Conservation (phyloP, 306 rosid species). For the Neltuma alba region DNA sequence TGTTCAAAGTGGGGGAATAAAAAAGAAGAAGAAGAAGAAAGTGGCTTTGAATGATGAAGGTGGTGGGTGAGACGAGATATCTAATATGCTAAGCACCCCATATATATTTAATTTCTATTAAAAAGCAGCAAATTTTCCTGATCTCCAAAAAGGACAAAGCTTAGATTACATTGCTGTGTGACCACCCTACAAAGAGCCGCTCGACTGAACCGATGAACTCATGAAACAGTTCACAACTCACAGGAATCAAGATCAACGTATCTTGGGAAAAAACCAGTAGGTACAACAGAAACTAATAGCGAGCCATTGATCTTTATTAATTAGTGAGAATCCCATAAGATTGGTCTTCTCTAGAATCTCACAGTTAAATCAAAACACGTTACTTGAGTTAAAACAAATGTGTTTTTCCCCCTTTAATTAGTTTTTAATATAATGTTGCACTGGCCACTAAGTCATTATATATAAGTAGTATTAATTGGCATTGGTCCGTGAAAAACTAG, state of each 20-base stretch:
- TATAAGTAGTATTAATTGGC: neutral
- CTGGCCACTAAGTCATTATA: neutral
- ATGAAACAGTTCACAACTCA: slow-evolving; percentile 39
- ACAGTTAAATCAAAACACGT: slow-evolving; percentile 15
- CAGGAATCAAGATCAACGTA: slow-evolving; percentile 5
- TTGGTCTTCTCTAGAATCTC: slow-evolving; percentile 38
- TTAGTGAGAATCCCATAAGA: slow-evolving; percentile 12
- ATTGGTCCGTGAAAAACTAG: neutral
- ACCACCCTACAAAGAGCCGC: slow-evolving; percentile 47
- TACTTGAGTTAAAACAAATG: neutral
- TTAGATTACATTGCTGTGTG: slow-evolving; percentile 52
- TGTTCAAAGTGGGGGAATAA: neutral
- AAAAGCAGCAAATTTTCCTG: too few relatives aligned
- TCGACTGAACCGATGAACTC: slow-evolving; percentile 39
- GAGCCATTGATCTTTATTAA: slow-evolving; percentile 14
- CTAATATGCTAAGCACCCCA: neutral
- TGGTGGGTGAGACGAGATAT: slow-evolving; percentile 12
- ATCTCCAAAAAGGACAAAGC: slow-evolving; percentile 42
- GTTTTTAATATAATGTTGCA: neutral
- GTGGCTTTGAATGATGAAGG: slow-evolving; percentile 15
- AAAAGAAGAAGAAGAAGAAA: too few relatives aligned
- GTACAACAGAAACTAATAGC: neutral
- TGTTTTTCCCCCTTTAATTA: neutral
- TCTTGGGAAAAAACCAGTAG: slow-evolving; percentile 26
- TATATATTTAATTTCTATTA: too few relatives aligned